Conservation (phyloP, 805 yeast genomes). For the Kodamaea restingae region DNA sequence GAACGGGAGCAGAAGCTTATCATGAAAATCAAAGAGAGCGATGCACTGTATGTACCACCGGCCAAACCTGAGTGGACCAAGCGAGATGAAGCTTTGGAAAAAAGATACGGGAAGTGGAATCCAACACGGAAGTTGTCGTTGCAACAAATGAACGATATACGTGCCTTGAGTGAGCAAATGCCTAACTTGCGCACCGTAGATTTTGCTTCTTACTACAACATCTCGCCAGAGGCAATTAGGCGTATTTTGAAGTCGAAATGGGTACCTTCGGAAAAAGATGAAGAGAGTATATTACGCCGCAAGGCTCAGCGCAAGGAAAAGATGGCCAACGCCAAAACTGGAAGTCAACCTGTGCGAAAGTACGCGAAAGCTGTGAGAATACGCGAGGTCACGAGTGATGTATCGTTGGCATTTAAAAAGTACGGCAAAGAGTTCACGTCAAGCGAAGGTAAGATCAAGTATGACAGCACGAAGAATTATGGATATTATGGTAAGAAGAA, state of each 20-base stretch:
- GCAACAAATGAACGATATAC: constrained; percentile 62
- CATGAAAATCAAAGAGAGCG: constrained; percentile 16
- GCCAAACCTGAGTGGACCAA: constrained; percentile 55
- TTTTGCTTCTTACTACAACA: constrained; percentile 58
- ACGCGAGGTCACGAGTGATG: constrained; percentile 3
- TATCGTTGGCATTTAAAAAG: neutral
- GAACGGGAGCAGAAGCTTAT: constrained; percentile 3
- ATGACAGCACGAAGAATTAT: constrained; percentile 13
- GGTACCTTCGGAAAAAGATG: constrained; percentile 61
- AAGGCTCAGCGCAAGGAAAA: constrained; percentile 15
- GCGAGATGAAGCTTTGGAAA: constrained; percentile 58
- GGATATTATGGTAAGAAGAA: constrained; percentile 11
- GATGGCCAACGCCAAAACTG: constrained; percentile 2
- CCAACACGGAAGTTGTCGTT: constrained; percentile 67
- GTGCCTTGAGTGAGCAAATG: constrained; percentile 48
- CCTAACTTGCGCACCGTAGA: constrained; percentile 62
- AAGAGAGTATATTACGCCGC: constrained; percentile 26
- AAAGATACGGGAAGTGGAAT: constrained; percentile 64
- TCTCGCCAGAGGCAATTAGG: constrained; percentile 80
- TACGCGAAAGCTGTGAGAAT: constrained; percentile 5
- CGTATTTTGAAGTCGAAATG: constrained; percentile 75
- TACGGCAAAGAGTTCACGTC: constrained; percentile 10
- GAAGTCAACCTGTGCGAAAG: constrained; percentile 3
- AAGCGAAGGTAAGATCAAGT: constrained; percentile 13
- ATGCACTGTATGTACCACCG: constrained; percentile 41